Evolutionary conservation across 108 stramenopile genomes (phyloP).

Genomic region (Cyclotella kingstonii): DNA sequence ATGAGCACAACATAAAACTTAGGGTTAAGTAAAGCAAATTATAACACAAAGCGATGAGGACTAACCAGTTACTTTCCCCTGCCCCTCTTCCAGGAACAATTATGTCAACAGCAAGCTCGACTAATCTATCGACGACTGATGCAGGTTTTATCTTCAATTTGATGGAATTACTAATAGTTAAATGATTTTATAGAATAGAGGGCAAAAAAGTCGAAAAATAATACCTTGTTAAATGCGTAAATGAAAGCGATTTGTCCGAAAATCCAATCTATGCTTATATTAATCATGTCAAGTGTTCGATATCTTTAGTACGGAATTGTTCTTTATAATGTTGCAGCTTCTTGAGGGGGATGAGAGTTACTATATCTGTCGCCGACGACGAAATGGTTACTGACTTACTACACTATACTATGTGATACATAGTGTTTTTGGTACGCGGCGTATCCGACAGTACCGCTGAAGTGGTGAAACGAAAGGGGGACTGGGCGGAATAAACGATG

Average conservation of each 20-base stretch:
- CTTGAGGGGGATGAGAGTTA: no score
- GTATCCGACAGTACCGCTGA: no score
- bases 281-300: no score
- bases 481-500: no score
- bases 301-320: neutral
- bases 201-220: neutral
- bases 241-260: conserved; percentile 42
- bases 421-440: no score
- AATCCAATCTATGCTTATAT: conserved; percentile 31
- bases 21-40: neutral
- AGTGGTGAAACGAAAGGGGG: no score
- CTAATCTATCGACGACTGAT: conserved; percentile 65
- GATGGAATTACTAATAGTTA: neutral
- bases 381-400: no score
- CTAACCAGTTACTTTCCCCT: conserved; percentile 64
- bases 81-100: conserved; percentile 73
- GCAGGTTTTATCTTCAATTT: conserved; percentile 61
- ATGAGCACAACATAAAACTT: neutral
- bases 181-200: neutral
- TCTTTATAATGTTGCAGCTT: no score
- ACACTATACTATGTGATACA: no score
- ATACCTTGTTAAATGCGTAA: conserved; percentile 40
- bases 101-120: conserved; percentile 61
- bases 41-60: neutral
- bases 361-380: no score